Conservation (phyloP, 106 monocot genomes). For the Gastrodia elata region DNA sequence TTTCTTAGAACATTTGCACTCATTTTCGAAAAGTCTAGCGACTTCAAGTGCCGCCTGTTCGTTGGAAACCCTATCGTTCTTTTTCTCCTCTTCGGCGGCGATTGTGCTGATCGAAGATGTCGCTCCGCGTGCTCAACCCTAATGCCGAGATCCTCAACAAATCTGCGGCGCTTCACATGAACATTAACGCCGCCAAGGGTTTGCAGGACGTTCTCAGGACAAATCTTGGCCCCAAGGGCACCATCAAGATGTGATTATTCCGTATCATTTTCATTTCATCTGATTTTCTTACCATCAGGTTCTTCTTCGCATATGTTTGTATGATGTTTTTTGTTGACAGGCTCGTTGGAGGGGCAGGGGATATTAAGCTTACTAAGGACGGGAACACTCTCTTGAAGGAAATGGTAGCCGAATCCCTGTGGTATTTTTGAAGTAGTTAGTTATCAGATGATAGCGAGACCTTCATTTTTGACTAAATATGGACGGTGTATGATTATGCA, state of each 20-base stretch:
- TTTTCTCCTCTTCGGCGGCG: neutral
- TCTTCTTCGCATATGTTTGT: neutral
- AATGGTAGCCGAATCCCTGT: conserved; percentile 38
- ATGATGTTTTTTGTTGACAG: conserved; percentile 11
- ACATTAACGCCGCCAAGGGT: conserved; percentile 94
- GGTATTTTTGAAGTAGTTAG: neutral
- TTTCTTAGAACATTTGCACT: neutral
- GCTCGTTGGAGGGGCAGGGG: conserved; percentile 89
- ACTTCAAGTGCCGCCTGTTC: neutral
- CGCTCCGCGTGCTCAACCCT: conserved; percentile 76
- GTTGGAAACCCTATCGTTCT: neutral
- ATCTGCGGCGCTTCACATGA: conserved; percentile 92
- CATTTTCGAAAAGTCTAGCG: neutral
- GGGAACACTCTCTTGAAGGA: conserved; percentile 94
- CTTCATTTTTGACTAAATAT: conserved; percentile 2
- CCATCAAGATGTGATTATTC: conserved; percentile 68
- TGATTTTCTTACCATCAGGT: neutral
- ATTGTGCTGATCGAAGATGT: conserved; percentile 36
- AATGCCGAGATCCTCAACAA: conserved; percentile 96
- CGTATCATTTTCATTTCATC: neutral
- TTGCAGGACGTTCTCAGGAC: conserved; percentile 94
- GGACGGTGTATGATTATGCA: conserved; percentile 10
- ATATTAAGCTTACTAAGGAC: conserved; percentile 90
- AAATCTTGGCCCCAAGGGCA: conserved; percentile 92
- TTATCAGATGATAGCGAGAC: neutral